Percentiles rank a stretch among this genome's conserved stretches.
These are phyloP conservation scores for Epichloe hybrida DNA, from an alignment of 2,329 filamentous ascomycete species.

Conservation along the genomic window DNA sequence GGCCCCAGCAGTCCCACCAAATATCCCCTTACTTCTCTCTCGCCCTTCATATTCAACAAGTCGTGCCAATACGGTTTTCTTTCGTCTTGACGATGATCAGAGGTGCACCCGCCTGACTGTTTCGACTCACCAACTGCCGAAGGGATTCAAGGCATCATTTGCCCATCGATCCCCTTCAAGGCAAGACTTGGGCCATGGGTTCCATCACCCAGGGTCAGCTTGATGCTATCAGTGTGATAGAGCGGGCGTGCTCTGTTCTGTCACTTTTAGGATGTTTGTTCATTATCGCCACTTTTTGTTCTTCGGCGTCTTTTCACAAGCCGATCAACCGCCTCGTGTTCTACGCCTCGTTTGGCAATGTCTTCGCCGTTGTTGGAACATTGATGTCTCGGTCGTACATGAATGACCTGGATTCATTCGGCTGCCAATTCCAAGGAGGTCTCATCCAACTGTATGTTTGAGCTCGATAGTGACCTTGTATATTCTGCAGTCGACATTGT, in stretches of 20 bases:
- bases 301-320: constrained; percentile 61
- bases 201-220: constrained; percentile 24
- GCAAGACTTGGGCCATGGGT: neutral
- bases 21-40: neutral
- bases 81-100: neutral
- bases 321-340: constrained; percentile 81
- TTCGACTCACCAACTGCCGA: neutral
- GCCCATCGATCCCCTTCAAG: neutral
- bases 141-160: neutral
- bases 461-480: too few relatives aligned
- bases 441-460: constrained; percentile 64
- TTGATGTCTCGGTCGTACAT: constrained; percentile 55
- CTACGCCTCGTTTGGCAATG: constrained; percentile 70
- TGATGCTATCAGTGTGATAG: constrained; percentile 44
- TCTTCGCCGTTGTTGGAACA: constrained; percentile 64
- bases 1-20: neutral
- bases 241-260: constrained; percentile 55
- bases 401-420: constrained; percentile 28
- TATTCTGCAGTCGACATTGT: neutral
- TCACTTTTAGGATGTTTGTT: constrained; percentile 59
- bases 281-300: constrained; percentile 57
- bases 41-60: neutral
- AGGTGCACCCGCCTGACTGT: neutral
- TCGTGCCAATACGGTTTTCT: neutral
- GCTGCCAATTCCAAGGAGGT: constrained; percentile 63